phyloP scores from a whole-genome alignment of 495 filamentous ascomycete genomes.

The Chaetomidium leptoderma region DNA sequence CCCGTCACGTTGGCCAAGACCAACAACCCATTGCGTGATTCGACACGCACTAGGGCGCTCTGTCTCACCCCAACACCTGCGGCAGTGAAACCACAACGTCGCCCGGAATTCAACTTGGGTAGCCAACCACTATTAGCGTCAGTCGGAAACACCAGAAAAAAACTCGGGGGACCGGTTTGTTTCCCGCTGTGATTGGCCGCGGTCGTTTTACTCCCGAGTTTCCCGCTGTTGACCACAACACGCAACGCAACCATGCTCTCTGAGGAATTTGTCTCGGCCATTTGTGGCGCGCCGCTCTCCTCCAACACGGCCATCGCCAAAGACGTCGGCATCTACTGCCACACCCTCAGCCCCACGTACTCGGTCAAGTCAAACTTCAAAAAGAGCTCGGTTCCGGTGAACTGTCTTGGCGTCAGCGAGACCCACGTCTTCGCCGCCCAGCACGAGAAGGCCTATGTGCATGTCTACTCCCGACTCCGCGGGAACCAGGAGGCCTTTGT shows the following conservation, averaged over 20 bases:
- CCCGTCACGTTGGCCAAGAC: too few relatives aligned
- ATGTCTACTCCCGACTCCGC: slow-evolving; percentile 80
- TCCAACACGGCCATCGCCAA: slow-evolving; percentile 62
- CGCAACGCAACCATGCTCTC: slow-evolving; percentile 65
- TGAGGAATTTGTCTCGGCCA: slow-evolving; percentile 75
- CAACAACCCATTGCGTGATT: slow-evolving; percentile 3
- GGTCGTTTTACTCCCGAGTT: not conserved
- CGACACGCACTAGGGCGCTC: not conserved
- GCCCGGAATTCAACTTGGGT: slow-evolving; percentile 11
- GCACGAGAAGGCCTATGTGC: slow-evolving; percentile 81
- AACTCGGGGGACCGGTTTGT: not conserved
- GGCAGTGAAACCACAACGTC: slow-evolving; percentile 5
- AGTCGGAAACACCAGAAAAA: not conserved
- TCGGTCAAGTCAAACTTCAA: slow-evolving; percentile 75
- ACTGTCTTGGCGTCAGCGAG: slow-evolving; percentile 74
- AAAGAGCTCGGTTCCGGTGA: slow-evolving; percentile 76
- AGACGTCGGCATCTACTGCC: slow-evolving; percentile 79
- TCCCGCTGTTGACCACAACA: not conserved
- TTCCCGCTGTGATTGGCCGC: not conserved
- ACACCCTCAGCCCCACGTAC: slow-evolving; percentile 71
- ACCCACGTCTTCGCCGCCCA: slow-evolving; percentile 90
- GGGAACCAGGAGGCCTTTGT: slow-evolving; percentile 82
- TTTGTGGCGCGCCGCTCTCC: slow-evolving; percentile 58
- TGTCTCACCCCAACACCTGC: slow-evolving; percentile 13
- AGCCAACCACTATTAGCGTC: not conserved